These are phyloP conservation scores for Serendipita indica DNA, from an alignment of 768 basidiomycete species.

Conservation along the genomic window DNA sequence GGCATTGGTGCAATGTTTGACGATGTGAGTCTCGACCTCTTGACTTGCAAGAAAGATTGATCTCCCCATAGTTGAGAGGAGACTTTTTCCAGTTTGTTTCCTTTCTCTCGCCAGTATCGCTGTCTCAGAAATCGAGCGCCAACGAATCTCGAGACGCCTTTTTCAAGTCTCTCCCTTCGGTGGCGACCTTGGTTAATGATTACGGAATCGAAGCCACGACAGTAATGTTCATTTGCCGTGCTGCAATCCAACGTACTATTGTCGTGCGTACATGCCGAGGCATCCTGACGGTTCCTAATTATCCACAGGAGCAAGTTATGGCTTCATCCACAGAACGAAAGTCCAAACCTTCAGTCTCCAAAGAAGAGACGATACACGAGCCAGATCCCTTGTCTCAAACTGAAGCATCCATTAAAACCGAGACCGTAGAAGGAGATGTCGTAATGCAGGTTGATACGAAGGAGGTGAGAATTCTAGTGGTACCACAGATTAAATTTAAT, in stretches of 20 bases:
- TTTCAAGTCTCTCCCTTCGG: slow-evolving; percentile 64
- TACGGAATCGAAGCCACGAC: slow-evolving; percentile 76
- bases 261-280: not conserved
- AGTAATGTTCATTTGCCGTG: slow-evolving; percentile 88
- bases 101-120: slow-evolving; percentile 48
- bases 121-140: slow-evolving; percentile 32
- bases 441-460: not conserved
- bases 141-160: slow-evolving; percentile 55
- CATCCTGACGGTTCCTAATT: not conserved
- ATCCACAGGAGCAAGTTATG: not conserved
- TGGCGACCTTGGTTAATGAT: slow-evolving; percentile 28
- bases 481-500: slow-evolving; percentile 10
- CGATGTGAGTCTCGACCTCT: slow-evolving; percentile 40
- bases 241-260: slow-evolving; percentile 48
- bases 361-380: slow-evolving; percentile 10
- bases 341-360: not conserved
- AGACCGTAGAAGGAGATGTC: not conserved
- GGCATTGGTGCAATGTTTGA: slow-evolving; percentile 80
- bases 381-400: too few relatives aligned
- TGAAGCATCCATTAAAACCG: not conserved
- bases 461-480: not conserved
- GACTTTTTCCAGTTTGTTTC: slow-evolving; percentile 88
- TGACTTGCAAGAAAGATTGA: slow-evolving; percentile 16
- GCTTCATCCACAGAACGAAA: not conserved
- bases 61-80: slow-evolving; percentile 39